Evolutionary conservation across 2,329 filamentous ascomycete genomes (phyloP).

Genomic region (Aspergillus oerlinghausenensis): DNA sequence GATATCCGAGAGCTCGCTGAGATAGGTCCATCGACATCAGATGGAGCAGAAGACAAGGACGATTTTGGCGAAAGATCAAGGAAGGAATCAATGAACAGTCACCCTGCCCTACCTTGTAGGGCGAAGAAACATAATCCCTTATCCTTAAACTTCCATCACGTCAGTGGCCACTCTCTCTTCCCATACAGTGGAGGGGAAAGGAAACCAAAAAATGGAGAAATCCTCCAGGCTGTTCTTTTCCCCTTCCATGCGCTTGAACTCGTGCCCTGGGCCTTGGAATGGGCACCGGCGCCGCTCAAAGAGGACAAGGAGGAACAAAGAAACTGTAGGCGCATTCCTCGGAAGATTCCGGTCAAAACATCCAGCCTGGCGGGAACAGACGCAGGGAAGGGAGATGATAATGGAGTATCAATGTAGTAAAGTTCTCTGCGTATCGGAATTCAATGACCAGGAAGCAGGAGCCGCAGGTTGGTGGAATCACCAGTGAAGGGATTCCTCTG

Average conservation of each 20-base stretch:
- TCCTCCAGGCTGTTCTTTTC: neutral
- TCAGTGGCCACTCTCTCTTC: neutral
- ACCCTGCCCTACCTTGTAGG: neutral
- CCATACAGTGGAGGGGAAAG: neutral
- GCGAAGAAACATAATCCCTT: neutral
- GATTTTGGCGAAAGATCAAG: too few relatives aligned
- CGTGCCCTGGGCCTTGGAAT: neutral
- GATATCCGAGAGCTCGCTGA: neutral
- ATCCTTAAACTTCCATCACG: neutral
- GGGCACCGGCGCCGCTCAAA: neutral
- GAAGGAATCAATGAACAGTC: neutral
- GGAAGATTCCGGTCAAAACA: slow-evolving; percentile 8
- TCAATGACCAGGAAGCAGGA: neutral
- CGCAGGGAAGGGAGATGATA: neutral
- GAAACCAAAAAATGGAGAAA: neutral
- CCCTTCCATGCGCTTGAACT: neutral
- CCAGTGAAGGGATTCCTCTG: neutral
- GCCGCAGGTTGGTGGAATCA: neutral
- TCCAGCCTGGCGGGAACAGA: neutral
- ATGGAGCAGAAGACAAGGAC: neutral
- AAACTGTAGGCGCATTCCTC: slow-evolving; percentile 17
- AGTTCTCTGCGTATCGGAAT: too few relatives aligned
- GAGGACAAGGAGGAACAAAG: slow-evolving; percentile 8
- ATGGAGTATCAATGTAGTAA: neutral
- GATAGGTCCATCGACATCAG: neutral